Percentiles rank a stretch among this genome's conserved stretches.
Conservation (phyloP, 1,284 basidiomycete species). For the Peniophora sp. region DNA sequence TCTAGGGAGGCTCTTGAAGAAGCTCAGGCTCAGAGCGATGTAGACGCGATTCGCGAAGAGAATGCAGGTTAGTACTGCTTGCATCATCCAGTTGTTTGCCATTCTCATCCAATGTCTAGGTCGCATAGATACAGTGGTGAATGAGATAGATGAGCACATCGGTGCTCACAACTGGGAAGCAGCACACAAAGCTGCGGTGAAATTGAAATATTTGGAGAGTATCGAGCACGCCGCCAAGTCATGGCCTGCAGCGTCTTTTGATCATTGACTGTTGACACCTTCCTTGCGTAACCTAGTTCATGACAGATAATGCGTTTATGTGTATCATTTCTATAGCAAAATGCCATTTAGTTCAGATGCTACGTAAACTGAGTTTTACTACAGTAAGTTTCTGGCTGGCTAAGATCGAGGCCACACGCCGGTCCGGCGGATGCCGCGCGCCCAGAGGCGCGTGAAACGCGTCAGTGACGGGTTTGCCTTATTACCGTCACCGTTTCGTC, state of each 20-base stretch:
- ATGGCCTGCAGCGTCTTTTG: conserved; percentile 26
- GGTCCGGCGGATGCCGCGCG: no score
- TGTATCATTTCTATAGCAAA: no score
- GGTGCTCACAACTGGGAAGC: conserved; percentile 43
- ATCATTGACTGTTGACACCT: conserved; percentile 17
- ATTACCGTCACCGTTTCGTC: no score
- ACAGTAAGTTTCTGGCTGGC: no score
- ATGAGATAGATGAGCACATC: conserved; percentile 45
- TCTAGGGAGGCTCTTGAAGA: conserved; percentile 75
- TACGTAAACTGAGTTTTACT: no score
- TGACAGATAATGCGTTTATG: no score
- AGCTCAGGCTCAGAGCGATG: conserved; percentile 40
- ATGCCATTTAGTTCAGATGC: no score
- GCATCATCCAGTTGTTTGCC: conserved; percentile 1
- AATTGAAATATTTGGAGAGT: conserved; percentile 73
- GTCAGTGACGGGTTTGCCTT: no score
- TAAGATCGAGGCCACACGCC: no score
- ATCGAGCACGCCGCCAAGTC: conserved; percentile 61
- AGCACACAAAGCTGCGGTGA: conserved; percentile 55
- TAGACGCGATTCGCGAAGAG: conserved; percentile 42
- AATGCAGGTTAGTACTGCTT: conserved; percentile 51
- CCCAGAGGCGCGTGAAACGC: no score
- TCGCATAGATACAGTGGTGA: conserved; percentile 41
- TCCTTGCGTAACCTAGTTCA: no score
- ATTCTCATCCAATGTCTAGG: conserved; percentile 28